Evolutionary conservation across 176 grass and related monocot genomes (phyloP), one percentile per base, ranked within the genome.

Genomic region (Zizania latifolia): DNA sequence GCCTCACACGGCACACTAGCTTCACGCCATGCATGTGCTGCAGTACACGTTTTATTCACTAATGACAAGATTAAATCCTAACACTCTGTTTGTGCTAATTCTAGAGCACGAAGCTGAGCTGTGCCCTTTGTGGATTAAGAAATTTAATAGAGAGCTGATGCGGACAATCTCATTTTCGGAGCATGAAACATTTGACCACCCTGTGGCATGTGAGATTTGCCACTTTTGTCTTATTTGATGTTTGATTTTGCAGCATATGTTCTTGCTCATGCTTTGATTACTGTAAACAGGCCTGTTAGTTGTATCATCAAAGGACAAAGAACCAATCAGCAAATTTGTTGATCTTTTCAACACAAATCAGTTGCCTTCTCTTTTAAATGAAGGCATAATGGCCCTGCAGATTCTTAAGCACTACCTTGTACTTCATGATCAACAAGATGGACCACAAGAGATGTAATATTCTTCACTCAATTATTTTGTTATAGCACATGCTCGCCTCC

Each of bases 331-430:
- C 55, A 94, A 82, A 86, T 94, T 99, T 85, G 79, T 78, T 54
- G 95, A 94, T 88, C 80, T 99, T 56, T 94, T 94, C 65, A 94
- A 92, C 70, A 80, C 87, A 78, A 67, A 99, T 90, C 91, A 88
- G 73, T 81, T 90, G 29, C 88, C 89, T 70, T 83, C 89, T 76
- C 92, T 94, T 94, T 68, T 92, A 77, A 94, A 87, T 80, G 95
- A 99, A 79, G 95, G 95, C 66, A 82, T 84, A 36, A 99, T 99
- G 95, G 95, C 92, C 82, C 95, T 89, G n/a, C 93, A 99, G 54
- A 84, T 99, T 88, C 82, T 94, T 80, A 99, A 99, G 69, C 92
- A 94, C 85, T 92, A 94, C 78, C 78, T 99, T 44, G 72, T 99
- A 60, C 87, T 99, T 72, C 95, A 99, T 84, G 95, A 99, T 75